Base-by-base conservation (phyloP, 1,139 yeast species). In the Groenewaldozyma auringiensis region DNA sequence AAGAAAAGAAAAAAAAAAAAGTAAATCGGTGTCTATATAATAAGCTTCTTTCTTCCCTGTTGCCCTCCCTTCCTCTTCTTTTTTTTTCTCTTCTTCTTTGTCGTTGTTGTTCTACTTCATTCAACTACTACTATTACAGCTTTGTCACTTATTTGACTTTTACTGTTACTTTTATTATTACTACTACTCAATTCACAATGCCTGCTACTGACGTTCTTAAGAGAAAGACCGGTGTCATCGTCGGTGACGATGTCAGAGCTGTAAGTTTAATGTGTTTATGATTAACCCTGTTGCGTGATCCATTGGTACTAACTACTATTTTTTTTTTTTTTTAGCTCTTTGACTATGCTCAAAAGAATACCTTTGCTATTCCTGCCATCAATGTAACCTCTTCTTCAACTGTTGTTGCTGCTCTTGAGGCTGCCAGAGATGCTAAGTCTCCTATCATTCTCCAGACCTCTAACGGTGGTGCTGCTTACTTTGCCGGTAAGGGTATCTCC, bases 401-500 rank as follows among this genome's bases (percentile, higher is more conserved):
- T 56, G 98, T 82, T 52, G 92, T 92, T 63, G 88, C 97, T 61
- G 94, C 96, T 60, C 78, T 92, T 67, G 98, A 94, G 76, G 94
- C 98, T 61, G 98, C 99, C 53, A 86, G 98, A 74, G 97, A 92
- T 76, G 71, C 69, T 76, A 83, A 85, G 71, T 76, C 96, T 53
- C 98, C 99, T 74, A 88, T 92, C 73, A 87, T 92, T 68, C 76
- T 92, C 68, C 99, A 92, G 76, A 80, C 92, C 59, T 92, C 98
- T 54, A 89, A 92, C 72, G 99, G 99, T 76, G 99, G 99, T 77
- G 94, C 98, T 60, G 98, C 97, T 56, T 94, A 79, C 87, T 92
- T 92, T 70, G 98, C 97, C 58, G 97, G 97, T 77, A 92, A 92
- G 81, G 98, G 98, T 74, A 89, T 94, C 61, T 78, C 78, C 70